Evolutionary conservation across 768 basidiomycete genomes (phyloP), one percentile per base, ranked within the genome.

Genomic region (Boletus edulis): DNA sequence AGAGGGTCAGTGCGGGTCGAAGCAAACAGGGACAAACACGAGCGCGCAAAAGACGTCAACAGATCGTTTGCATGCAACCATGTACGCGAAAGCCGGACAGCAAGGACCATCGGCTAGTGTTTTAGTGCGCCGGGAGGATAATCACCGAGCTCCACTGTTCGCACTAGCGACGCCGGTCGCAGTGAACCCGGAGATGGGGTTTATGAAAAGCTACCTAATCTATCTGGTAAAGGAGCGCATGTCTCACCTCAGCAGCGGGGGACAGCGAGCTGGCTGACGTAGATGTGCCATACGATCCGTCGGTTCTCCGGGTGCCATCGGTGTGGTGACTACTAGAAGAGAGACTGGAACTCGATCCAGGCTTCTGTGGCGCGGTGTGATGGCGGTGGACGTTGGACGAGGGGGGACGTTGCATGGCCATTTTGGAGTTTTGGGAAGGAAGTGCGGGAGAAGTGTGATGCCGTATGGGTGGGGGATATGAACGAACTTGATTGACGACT

Each of bases 401-500:
- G 22, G 45, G 27, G 2, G 57, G 64, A 24, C 6, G 49, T 20
- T 35, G 56, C 5, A 32, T 44, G 46, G 0, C 65, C 55, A 47
- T 59, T 37, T 55, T 55, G 0, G 54, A 13, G 6, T 18, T 38
- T 20, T 55, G 61, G 4, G 65, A 55, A 62, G 66, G 37, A 31
- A 43, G 42, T 24, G 58, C 55, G 57, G 65, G 63, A 55, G 63
- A 58, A 62, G 59, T 32, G 38, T 39, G 46, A 61, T 56, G 65
- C 53, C 57, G 64, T 57, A 58, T 46, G 52, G 62, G 60, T 57
- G 64, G 61, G 50, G 60, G 58, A 64, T 55, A 66, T 64, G 67
- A 70, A 60, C 62, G 67, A 67, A 46, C 51, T 46, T 69, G 68
- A 69, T 71, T 71, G 58, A 67, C 67, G 53, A 63, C 63, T 35